These are phyloP conservation scores for Asterionellopsis glacialis DNA, from an alignment of 108 stramenopile species.

Conservation along the genomic window DNA sequence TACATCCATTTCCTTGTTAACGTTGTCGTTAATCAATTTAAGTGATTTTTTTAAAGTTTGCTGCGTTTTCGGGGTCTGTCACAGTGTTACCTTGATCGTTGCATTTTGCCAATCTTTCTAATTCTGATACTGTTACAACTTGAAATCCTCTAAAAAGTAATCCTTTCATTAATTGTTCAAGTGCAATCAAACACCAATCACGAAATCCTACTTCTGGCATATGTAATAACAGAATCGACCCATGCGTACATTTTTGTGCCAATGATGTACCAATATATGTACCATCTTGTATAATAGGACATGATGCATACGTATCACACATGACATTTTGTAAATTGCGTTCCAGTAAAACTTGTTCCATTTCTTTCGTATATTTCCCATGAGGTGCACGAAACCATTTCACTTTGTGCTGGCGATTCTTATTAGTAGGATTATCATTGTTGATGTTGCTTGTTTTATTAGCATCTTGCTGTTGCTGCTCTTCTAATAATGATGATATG, in stretches of 20 bases:
- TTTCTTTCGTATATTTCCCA: slow-evolving; percentile 10
- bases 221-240: slow-evolving; percentile 19
- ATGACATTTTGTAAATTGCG: slow-evolving; percentile 17
- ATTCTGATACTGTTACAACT: no score
- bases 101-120: no score
- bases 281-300: slow-evolving; percentile 24
- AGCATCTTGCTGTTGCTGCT: not conserved
- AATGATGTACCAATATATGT: slow-evolving; percentile 9
- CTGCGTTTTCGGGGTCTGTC: no score
- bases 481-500: not conserved
- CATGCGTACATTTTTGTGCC: slow-evolving; percentile 9
- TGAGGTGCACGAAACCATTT: slow-evolving; percentile 27
- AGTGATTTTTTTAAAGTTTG: no score
- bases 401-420: not conserved
- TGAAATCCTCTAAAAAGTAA: not conserved
- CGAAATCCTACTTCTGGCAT: slow-evolving; percentile 26
- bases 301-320: slow-evolving; percentile 21
- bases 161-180: slow-evolving; percentile 8
- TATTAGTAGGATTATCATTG: no score
- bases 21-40: no score
- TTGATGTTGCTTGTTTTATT: no score
- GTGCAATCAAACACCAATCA: slow-evolving; percentile 10
- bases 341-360: slow-evolving; percentile 11
- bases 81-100: no score
- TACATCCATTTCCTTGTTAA: no score